Conservation (phyloP, 345 rosid species). For the Acer yangbiense region DNA sequence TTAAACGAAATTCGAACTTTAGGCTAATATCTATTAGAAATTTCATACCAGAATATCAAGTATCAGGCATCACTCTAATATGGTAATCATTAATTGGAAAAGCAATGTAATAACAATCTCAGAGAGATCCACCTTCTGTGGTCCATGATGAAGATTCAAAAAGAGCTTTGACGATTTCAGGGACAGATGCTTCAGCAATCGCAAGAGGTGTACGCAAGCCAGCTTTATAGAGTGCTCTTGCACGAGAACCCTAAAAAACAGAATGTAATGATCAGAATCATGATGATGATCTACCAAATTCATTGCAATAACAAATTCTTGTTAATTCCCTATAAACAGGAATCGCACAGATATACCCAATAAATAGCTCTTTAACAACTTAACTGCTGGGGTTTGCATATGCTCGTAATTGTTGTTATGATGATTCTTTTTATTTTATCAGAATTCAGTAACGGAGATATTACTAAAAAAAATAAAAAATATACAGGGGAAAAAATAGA, state of each 20-base stretch:
- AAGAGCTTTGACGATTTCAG: constrained; percentile 87
- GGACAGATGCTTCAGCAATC: constrained; percentile 88
- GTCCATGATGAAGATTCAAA: constrained; percentile 88
- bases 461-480: background rate
- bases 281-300: background rate
- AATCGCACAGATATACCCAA: background rate
- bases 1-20: background rate
- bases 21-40: background rate
- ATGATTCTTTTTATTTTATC: background rate
- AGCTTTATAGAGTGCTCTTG: constrained; percentile 93
- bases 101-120: constrained; percentile 6
- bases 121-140: constrained; percentile 57
- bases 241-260: constrained; percentile 81
- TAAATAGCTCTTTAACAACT: background rate
- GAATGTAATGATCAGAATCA: constrained; percentile 15
- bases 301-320: background rate
- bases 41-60: constrained; percentile 3
- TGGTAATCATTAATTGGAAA: background rate
- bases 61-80: constrained; percentile 6
- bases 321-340: background rate
- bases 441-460: background rate
- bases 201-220: constrained; percentile 92
- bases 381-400: background rate
- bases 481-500: background rate
- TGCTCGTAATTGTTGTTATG: background rate